Evolutionary conservation across 1,139 yeast species (phyloP), one percentile per base, ranked within the genome.

Genomic region (Hanseniaspora uvarum): DNA sequence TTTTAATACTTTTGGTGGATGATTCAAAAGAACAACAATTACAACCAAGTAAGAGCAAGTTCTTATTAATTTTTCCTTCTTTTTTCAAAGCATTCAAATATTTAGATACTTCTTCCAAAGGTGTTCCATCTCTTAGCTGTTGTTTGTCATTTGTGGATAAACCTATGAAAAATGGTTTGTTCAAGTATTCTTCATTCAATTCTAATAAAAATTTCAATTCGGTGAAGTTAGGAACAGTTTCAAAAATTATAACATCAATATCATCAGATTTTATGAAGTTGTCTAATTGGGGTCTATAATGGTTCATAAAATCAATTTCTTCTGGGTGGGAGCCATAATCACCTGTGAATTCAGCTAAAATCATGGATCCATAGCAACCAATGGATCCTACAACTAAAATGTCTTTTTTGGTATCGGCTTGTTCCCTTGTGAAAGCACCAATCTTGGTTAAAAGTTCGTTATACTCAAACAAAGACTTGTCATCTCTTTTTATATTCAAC

Each of bases 331-430:
- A 48, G 26, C 64, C 66, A 56, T 62, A 83, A 39, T 76, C 70
- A 1, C 89, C 89, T 1, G 80, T 78, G 61, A 80, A 83, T 62
- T 83, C 92, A 57, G 78, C 72, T 40, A 65, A 79, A 1, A 47
- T 53, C 47, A 47, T 48, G 0, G 86, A 81, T 2, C 88, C 92
- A 65, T 79, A 83, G 0, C 92, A 86, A 0, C 92, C 92, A n/a
- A 82, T 66, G 14, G 84, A 76, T 0, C 83, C 89, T 21, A 77
- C 75, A 16, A 81, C 70, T 46, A 59, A 62, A 31, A 61, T 62
- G 11, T 55, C 59, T 34, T 48, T 36, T 10, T 40, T 38, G 7
- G 41, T 34, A 18, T 18, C 34, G 21, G 49, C 37, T 16, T 52
- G 53, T 10, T 44, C 37, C 30, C 46, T 31, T 5, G 56, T 65